phyloP scores from a whole-genome alignment of 495 filamentous ascomycete genomes.

The Filosporella fistucella region DNA sequence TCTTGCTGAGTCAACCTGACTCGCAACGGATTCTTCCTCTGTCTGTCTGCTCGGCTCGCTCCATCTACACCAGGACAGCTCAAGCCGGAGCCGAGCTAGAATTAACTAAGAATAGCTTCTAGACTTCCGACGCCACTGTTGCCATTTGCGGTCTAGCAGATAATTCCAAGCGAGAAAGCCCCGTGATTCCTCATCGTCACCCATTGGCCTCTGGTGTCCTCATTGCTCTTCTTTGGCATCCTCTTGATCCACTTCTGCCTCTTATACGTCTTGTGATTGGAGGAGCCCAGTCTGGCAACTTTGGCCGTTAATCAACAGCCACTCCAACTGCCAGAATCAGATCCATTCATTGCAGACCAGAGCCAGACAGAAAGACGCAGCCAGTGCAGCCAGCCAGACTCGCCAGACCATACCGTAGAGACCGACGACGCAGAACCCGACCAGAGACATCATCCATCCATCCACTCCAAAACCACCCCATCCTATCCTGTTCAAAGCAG shows the following conservation, averaged over 20 bases:
- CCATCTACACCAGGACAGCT: not conserved
- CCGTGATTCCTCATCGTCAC: not conserved
- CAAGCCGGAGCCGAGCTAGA: not conserved
- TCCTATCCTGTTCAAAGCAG: too few species aligned
- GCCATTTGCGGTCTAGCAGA: not conserved
- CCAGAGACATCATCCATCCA: not conserved
- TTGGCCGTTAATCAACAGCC: too few species aligned
- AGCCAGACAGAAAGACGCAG: not conserved
- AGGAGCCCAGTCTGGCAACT: too few species aligned
- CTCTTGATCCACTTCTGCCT: too few species aligned
- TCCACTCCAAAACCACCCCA: too few species aligned
- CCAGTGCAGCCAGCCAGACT: not conserved
- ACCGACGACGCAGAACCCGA: not conserved
- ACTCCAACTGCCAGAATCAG: too few species aligned
- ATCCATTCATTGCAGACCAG: not conserved
- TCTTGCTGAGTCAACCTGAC: constrained; percentile 3
- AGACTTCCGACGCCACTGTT: not conserved
- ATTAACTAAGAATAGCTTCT: too few species aligned
- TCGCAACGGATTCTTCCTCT: constrained; percentile 1
- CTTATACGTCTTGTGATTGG: too few species aligned
- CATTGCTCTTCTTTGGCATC: not conserved
- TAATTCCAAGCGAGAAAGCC: not conserved
- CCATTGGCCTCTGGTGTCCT: not conserved
- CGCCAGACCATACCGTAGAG: not conserved
- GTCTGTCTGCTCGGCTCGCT: not conserved